Conservation (phyloP, 371 early-diverging fungal genomes). For the Saksenaea oblongispora region DNA sequence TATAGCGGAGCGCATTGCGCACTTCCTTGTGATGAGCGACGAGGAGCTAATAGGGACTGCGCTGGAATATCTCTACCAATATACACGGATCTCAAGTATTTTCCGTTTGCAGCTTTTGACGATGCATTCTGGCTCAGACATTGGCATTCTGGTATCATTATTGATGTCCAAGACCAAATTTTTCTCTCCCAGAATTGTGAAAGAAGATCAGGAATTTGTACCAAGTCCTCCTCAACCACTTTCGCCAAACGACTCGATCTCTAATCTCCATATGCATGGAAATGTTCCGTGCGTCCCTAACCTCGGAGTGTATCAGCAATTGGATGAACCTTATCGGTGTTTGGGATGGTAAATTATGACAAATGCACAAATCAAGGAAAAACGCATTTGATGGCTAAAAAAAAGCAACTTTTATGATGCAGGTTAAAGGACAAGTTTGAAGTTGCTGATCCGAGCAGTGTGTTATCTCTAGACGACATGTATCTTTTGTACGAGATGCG, state of each 20-base stretch:
- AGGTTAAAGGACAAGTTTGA: conserved; percentile 55
- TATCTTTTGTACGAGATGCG: conserved; percentile 46
- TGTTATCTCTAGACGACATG: conserved; percentile 48
- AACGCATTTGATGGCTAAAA: neutral
- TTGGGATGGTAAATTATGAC: conserved; percentile 41
- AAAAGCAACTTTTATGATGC: neutral
- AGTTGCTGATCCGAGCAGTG: conserved; percentile 31
- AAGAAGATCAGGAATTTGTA: conserved; percentile 28
- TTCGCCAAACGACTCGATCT: conserved; percentile 3
- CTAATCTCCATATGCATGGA: conserved; percentile 11
- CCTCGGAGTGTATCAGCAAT: conserved; percentile 33
- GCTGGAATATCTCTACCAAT: conserved; percentile 74
- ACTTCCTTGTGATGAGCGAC: conserved; percentile 66
- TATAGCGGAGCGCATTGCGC: conserved; percentile 50
- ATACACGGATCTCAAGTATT: conserved; percentile 54
- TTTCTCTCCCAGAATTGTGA: conserved; percentile 28
- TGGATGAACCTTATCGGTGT: conserved; percentile 52
- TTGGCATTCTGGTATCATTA: conserved; percentile 49
- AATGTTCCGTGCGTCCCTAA: conserved; percentile 37
- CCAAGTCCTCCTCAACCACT: conserved; percentile 9
- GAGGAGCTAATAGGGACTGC: conserved; percentile 70
- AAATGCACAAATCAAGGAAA: neutral
- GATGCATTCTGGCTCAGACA: conserved; percentile 45
- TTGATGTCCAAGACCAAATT: conserved; percentile 43
- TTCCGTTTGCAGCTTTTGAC: conserved; percentile 46